A percentile compares a stretch with the other conserved stretches of the same genome.
These are phyloP conservation scores for Melanomma pulvis-pyrius DNA, from an alignment of 495 filamentous ascomycete genomes.

Conservation along the genomic window DNA sequence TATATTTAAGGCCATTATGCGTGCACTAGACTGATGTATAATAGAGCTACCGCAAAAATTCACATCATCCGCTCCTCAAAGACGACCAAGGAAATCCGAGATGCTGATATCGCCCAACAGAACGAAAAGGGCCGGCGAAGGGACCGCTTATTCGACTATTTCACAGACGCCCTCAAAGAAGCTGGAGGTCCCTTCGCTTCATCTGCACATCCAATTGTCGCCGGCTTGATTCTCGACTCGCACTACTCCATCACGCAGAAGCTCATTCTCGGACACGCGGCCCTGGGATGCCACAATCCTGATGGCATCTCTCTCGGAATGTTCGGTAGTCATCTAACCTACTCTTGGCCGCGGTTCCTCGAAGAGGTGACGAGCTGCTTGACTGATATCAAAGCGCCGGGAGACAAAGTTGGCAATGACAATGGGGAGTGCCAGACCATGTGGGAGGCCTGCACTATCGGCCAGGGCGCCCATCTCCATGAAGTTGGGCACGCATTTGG, in stretches of 20 bases:
- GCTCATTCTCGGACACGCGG: constrained; percentile 50
- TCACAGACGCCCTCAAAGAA: constrained; percentile 47
- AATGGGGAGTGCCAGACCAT: constrained; percentile 47
- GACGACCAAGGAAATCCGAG: constrained; percentile 49
- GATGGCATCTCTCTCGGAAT: constrained; percentile 51
- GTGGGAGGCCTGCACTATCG: constrained; percentile 49
- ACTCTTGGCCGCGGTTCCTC: constrained; percentile 54
- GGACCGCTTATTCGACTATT: constrained; percentile 48
- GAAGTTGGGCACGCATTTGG: constrained; percentile 51
- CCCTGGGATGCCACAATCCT: constrained; percentile 49
- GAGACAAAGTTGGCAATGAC: constrained; percentile 48
- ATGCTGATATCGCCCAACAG: constrained; percentile 45
- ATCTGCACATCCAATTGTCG: constrained; percentile 47
- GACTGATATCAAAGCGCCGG: constrained; percentile 39
- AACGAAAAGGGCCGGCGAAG: constrained; percentile 40
- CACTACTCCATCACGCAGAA: constrained; percentile 46
- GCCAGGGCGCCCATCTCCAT: constrained; percentile 50
- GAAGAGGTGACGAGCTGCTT: constrained; percentile 50
- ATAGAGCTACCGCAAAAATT: constrained; percentile 48
- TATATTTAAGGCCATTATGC: too few species aligned
- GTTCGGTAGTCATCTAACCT: constrained; percentile 53
- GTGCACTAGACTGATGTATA: neutral
- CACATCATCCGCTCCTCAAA: constrained; percentile 51
- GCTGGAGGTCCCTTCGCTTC: constrained; percentile 46
- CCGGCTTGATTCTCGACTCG: constrained; percentile 52